Percentiles rank a stretch among this genome's conserved stretches.
Evolutionary conservation across 164 flowering plant genomes (phyloP).

Genomic region (Akebia trifoliata): DNA sequence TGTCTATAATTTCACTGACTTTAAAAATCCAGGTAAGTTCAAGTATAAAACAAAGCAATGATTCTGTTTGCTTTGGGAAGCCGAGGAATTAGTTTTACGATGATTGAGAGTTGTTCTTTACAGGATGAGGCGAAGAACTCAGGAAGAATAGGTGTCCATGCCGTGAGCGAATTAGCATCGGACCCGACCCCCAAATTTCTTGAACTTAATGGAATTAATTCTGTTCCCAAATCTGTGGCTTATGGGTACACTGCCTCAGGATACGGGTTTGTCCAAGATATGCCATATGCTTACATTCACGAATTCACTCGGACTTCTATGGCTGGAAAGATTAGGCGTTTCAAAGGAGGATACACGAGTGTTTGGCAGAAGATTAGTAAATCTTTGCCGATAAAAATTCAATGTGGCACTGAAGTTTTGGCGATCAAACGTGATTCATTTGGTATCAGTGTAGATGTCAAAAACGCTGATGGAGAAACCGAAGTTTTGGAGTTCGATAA

Average conservation of each 20-base stretch:
- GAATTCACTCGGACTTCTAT: constrained; percentile 77
- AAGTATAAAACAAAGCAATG: background rate
- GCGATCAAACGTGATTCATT: constrained; percentile 34
- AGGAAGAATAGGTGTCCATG: constrained; percentile 56
- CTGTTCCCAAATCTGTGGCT: constrained; percentile 70
- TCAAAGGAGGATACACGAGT: constrained; percentile 63
- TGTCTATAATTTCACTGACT: constrained; percentile 61
- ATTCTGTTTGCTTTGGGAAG: background rate
- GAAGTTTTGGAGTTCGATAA: constrained; percentile 51
- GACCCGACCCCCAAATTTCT: constrained; percentile 54
- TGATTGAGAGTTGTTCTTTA: too few species aligned
- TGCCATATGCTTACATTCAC: constrained; percentile 84
- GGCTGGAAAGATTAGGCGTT: constrained; percentile 77
- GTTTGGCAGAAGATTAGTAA: constrained; percentile 54
- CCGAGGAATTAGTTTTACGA: too few species aligned
- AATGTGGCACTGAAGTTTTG: constrained; percentile 57
- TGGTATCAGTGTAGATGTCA: constrained; percentile 32
- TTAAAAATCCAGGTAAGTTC: constrained; percentile 60
- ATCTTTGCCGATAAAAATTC: constrained; percentile 42
- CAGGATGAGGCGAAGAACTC: constrained; percentile 60
- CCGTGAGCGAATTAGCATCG: constrained; percentile 59
- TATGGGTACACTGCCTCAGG: constrained; percentile 88
- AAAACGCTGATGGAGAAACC: constrained; percentile 22
- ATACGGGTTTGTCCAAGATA: constrained; percentile 76
- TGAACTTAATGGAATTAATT: constrained; percentile 40